These are phyloP conservation scores for Lentinula sp. DNA, from an alignment of 768 basidiomycete species.

Conservation along the genomic window DNA sequence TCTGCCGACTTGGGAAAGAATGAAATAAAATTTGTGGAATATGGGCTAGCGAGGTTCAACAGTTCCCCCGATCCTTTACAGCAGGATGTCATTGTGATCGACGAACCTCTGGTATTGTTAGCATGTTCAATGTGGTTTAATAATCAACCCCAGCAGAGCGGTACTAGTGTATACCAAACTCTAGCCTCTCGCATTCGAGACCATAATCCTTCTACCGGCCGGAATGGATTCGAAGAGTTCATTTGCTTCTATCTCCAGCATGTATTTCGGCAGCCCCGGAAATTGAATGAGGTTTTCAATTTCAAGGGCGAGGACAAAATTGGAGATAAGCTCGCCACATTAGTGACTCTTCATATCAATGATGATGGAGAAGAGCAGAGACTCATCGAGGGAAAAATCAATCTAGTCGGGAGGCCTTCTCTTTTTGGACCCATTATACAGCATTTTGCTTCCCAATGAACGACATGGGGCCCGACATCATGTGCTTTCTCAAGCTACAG, in stretches of 20 bases:
- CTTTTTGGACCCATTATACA: neutral
- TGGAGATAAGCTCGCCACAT: neutral
- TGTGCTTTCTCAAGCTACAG: too few relatives aligned
- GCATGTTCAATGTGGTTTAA: neutral
- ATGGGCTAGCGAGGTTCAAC: neutral
- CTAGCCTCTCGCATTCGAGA: too few relatives aligned
- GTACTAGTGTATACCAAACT: neutral
- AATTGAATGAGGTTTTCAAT: neutral
- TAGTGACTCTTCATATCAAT: neutral
- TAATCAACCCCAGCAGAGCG: neutral
- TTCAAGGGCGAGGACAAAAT: neutral
- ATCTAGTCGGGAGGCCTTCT: neutral
- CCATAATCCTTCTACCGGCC: neutral
- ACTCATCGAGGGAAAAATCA: neutral
- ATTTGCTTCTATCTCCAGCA: neutral
- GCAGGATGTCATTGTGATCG: neutral
- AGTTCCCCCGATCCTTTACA: too few relatives aligned
- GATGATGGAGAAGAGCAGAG: neutral
- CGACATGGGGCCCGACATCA: too few relatives aligned
- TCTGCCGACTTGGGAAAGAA: neutral
- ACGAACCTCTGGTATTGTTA: neutral
- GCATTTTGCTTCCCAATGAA: neutral
- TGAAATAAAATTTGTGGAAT: neutral
- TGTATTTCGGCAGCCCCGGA: neutral
- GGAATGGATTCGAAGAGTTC: neutral